Evolutionary conservation across 2,329 filamentous ascomycete species (phyloP).

Genomic region (Colletotrichum nymphaeae): DNA sequence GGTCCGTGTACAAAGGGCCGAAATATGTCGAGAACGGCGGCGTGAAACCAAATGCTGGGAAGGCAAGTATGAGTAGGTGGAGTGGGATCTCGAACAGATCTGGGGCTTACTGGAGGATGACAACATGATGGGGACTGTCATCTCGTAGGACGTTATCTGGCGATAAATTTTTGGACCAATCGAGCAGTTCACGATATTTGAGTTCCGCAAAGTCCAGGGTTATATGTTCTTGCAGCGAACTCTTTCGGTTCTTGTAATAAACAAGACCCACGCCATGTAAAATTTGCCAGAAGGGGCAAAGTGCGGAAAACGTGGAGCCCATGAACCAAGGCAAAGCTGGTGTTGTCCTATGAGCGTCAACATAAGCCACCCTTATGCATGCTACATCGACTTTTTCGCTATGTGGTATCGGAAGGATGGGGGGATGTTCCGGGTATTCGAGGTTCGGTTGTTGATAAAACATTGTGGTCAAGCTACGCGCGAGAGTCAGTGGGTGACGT

Average conservation of each 20-base stretch:
- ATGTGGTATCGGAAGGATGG: conserved; percentile 38
- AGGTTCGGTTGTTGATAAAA: conserved; percentile 48
- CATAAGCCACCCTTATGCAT: too few relatives aligned
- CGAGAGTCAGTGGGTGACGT: background rate
- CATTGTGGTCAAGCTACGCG: conserved; percentile 42
- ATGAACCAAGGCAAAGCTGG: conserved; percentile 31
- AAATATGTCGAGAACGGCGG: conserved; percentile 51
- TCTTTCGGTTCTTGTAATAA: conserved; percentile 40
- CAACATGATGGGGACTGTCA: conserved; percentile 46
- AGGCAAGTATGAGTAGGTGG: background rate
- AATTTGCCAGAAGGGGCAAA: conserved; percentile 53
- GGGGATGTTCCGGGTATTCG: conserved; percentile 25
- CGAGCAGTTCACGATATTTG: conserved; percentile 52
- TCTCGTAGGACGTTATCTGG: conserved; percentile 40
- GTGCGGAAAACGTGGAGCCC: conserved; percentile 43
- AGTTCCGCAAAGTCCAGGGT: conserved; percentile 46
- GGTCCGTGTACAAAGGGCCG: conserved; percentile 40
- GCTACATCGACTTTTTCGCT: background rate
- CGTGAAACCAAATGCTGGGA: conserved; percentile 54
- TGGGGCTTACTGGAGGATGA: conserved; percentile 49
- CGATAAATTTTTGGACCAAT: conserved; percentile 49
- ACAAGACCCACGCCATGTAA: conserved; percentile 45
- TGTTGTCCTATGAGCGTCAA: background rate
- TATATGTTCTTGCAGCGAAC: conserved; percentile 20
- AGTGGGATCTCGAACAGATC: background rate